Conservation (phyloP, 805 yeast genomes). For the Hanseniaspora lindneri region DNA sequence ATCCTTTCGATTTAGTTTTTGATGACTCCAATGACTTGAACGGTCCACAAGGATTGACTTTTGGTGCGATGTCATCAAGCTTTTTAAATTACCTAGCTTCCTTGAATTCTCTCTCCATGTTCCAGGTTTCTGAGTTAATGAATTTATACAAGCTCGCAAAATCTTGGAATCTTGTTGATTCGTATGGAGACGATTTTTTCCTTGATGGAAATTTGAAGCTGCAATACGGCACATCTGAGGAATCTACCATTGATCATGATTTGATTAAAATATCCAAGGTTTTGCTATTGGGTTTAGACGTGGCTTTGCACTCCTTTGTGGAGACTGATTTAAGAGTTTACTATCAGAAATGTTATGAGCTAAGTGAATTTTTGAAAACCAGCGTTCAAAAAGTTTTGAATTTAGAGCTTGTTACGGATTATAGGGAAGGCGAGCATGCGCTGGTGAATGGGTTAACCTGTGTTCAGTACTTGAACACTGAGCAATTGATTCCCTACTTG, state of each 20-base stretch:
- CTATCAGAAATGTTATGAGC: slow-evolving; percentile 53
- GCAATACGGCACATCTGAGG: slow-evolving; percentile 42
- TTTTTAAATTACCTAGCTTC: slow-evolving; percentile 48
- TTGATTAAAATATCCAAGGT: slow-evolving; percentile 5
- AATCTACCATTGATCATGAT: slow-evolving; percentile 41
- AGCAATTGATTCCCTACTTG: slow-evolving; percentile 1
- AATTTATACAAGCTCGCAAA: not conserved
- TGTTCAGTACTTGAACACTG: slow-evolving; percentile 12
- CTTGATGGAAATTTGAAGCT: slow-evolving; percentile 28
- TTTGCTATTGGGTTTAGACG: slow-evolving; percentile 70
- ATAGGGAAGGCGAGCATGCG: slow-evolving; percentile 7
- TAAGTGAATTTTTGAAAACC: slow-evolving; percentile 22
- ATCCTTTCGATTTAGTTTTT: slow-evolving; percentile 81
- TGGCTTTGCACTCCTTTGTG: slow-evolving; percentile 82
- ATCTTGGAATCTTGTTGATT: slow-evolving; percentile 8
- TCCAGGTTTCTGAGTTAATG: slow-evolving; percentile 2
- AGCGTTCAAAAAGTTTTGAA: slow-evolving; percentile 4
- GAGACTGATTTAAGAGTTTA: slow-evolving; percentile 71
- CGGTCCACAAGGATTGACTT: slow-evolving; percentile 82
- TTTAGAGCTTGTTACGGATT: slow-evolving; percentile 11
- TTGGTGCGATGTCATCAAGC: slow-evolving; percentile 62
- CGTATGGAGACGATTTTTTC: slow-evolving; percentile 11
- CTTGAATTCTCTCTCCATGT: not conserved
- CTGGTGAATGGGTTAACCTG: slow-evolving; percentile 15
- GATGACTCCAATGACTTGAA: slow-evolving; percentile 94